Evolutionary conservation across 2,329 filamentous ascomycete species (phyloP), one percentile per base, ranked within the genome.

Genomic region (Allantophomopsis lycopodina): DNA sequence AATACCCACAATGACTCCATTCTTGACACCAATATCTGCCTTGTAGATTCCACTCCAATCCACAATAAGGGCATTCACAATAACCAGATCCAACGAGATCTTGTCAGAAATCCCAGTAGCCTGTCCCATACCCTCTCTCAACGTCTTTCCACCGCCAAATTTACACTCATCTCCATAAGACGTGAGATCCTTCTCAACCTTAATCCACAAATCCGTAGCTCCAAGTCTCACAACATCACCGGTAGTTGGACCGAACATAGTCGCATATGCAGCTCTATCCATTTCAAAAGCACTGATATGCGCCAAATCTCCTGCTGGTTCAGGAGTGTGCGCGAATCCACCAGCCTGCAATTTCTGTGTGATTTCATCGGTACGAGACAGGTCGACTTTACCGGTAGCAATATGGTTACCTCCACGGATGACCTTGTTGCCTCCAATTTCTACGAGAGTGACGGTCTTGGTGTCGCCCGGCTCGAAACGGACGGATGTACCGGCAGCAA

Each of bases 41-140:
- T 96, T 96, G 68, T 85, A 93, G 54, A 96, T 94, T 36, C 89
- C 89, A 1, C 73, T 81, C 73, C 82, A 93, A 62, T 96, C 89
- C 15, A 96, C 71, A 31, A 96, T 80, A 46, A 96, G 63, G 5
- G 88, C 89, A 52, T 95, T 96, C 2, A 79, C 85, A 43, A 96
- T 76, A 17, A 94, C 84, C 36, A 89, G 73, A 56, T 96, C 89
- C 42, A 95, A 63, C 17, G 75, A 76, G 17, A 88, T 77, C 2
- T 68, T 65, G 50, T 89, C 81, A 0, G 71, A 61, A 34, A 84
- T 71, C 4, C 85, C 88, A 17, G 79, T 81, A 5, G 87, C 84
- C 63, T 95, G 88, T 3, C 88, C 89, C 88, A 96, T 96, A 23
- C 89, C 89, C 58, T 96, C 89, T 44, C 89, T 74, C 42, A 96